A percentile compares a stretch with the other conserved stretches of the same genome.
Evolutionary conservation across 345 rosid species (phyloP).

Genomic region (Pugionium dolabratum): DNA sequence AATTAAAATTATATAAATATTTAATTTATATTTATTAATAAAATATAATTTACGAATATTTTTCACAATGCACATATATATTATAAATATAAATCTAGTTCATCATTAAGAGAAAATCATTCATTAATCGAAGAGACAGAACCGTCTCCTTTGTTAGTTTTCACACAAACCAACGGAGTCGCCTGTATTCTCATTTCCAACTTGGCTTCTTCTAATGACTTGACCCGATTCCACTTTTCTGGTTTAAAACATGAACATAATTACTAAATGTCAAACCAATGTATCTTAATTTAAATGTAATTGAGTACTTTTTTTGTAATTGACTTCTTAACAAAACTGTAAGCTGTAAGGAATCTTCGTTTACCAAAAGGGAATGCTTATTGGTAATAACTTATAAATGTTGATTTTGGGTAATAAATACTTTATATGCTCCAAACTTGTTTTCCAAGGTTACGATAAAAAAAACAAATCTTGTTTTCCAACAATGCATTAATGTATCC

Average conservation of each 20-base stretch:
- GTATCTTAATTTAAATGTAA: neutral
- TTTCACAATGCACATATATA: too few species aligned
- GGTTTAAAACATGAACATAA: neutral
- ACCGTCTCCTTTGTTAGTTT: slow-evolving; percentile 3
- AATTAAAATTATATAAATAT: too few species aligned
- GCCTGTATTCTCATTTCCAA: slow-evolving; percentile 3
- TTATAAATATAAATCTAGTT: too few species aligned
- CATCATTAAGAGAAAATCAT: too few species aligned
- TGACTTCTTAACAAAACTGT: neutral
- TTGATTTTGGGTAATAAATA: neutral
- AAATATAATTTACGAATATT: too few species aligned
- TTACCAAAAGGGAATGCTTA: neutral
- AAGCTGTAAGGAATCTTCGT: too few species aligned
- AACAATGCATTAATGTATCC: neutral
- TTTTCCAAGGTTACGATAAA: neutral
- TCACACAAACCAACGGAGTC: slow-evolving; percentile 19
- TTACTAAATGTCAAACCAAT: slow-evolving; percentile 8
- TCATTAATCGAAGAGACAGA: neutral
- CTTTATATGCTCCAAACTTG: neutral
- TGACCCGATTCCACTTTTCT: neutral
- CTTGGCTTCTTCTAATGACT: neutral
- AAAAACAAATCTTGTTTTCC: too few species aligned
- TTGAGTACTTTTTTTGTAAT: neutral
- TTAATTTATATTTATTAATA: too few species aligned
- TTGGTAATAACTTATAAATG: neutral